Conservation (phyloP, 306 rosid genomes). For the Rubus idaeus region DNA sequence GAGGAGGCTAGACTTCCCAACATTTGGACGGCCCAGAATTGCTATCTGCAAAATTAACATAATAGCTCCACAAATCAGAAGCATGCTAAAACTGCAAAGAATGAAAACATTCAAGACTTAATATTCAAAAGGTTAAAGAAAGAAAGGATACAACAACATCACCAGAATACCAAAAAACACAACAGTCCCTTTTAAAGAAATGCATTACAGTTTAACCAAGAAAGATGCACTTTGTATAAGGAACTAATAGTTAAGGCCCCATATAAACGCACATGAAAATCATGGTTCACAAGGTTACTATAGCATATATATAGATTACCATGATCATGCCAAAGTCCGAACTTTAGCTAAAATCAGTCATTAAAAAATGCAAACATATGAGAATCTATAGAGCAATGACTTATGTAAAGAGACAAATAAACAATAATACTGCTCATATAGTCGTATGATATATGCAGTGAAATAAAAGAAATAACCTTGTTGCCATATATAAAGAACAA, state of each 20-base stretch:
- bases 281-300: background rate
- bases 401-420: background rate
- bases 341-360: background rate
- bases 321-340: background rate
- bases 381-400: background rate
- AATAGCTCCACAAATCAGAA: conserved; percentile 21
- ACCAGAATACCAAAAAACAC: background rate
- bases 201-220: background rate
- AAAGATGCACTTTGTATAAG: background rate
- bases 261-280: background rate
- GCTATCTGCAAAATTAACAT: conserved; percentile 66
- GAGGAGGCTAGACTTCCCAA: conserved; percentile 97
- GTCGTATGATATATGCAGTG: background rate
- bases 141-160: background rate
- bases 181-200: background rate
- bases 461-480: background rate
- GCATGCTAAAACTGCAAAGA: conserved; percentile 13
- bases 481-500: background rate
- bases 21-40: conserved; percentile 95
- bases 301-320: background rate
- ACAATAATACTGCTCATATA: background rate
- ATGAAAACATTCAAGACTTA: conserved; percentile 5
- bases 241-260: background rate
- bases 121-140: background rate
- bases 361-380: background rate